Percentiles rank a stretch among this genome's conserved stretches.
phyloP scores from a whole-genome alignment of 129 eudicot species.

The Logfia minima region DNA sequence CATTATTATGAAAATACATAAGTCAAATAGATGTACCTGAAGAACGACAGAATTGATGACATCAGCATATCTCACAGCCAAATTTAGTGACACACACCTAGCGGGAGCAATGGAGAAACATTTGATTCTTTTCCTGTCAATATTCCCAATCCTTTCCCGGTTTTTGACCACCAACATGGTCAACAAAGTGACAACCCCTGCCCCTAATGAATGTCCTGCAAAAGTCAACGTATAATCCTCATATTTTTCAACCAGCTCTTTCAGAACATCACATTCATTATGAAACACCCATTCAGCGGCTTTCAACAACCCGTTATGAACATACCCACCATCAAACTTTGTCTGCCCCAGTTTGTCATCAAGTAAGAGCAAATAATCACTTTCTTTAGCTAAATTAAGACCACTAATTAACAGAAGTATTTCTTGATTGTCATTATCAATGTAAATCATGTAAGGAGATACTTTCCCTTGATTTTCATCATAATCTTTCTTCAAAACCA shows the following conservation, averaged over 20 bases:
- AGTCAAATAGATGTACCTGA: constrained; percentile 56
- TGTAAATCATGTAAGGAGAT: constrained; percentile 80
- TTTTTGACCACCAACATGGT: constrained; percentile 76
- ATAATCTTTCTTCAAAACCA: constrained; percentile 58
- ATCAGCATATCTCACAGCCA: constrained; percentile 98
- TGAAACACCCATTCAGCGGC: constrained; percentile 91
- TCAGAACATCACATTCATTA: constrained; percentile 56
- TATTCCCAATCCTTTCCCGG: constrained; percentile 65
- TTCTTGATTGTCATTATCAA: constrained; percentile 74
- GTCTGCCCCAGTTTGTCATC: constrained; percentile 92
- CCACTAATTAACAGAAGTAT: constrained; percentile 78
- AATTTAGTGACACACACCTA: constrained; percentile 83
- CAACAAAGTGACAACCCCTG: constrained; percentile 82
- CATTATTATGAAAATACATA: not conserved
- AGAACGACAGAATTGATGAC: constrained; percentile 88
- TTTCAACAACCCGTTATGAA: constrained; percentile 82
- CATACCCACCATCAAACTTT: constrained; percentile 86
- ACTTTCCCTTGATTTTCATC: constrained; percentile 71
- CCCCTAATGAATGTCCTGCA: constrained; percentile 96
- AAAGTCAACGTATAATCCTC: constrained; percentile 79
- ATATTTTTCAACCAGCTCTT: constrained; percentile 57
- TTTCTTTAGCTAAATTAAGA: constrained; percentile 71
- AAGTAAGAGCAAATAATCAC: constrained; percentile 69
- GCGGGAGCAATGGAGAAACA: constrained; percentile 96
- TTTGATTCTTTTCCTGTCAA: constrained; percentile 75